A percentile compares a stretch with the other conserved stretches of the same genome.
Evolutionary conservation across 257 asterid species (phyloP).

Genomic region (Nicotiana otophora): DNA sequence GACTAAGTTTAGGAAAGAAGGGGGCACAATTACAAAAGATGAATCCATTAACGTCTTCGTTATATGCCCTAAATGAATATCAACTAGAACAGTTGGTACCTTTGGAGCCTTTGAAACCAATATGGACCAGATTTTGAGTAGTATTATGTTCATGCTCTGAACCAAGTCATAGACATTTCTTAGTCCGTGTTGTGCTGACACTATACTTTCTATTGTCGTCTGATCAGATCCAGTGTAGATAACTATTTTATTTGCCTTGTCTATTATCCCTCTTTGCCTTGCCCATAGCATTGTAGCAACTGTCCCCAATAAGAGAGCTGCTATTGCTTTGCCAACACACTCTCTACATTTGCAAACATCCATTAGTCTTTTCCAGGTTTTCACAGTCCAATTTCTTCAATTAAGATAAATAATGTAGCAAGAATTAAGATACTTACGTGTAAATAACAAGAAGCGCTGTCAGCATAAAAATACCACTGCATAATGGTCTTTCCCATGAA

Average conservation of each 20-base stretch:
- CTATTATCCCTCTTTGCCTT: slow-evolving; percentile 24
- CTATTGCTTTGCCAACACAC: slow-evolving; percentile 64
- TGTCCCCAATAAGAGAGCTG: slow-evolving; percentile 42
- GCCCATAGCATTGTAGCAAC: slow-evolving; percentile 44
- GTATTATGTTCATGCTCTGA: slow-evolving; percentile 51
- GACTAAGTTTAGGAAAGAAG: not conserved
- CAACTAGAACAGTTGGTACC: slow-evolving; percentile 32
- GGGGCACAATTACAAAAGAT: not conserved
- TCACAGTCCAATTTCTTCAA: not conserved
- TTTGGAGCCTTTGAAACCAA: slow-evolving; percentile 61
- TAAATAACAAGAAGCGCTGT: slow-evolving; percentile 42
- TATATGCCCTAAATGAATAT: not conserved
- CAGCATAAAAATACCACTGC: slow-evolving; percentile 30
- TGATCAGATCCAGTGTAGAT: slow-evolving; percentile 56
- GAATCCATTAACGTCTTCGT: not conserved
- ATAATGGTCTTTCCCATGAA: slow-evolving; percentile 60
- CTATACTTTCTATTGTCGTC: slow-evolving; percentile 65
- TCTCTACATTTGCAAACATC: slow-evolving; percentile 37
- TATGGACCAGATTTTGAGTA: slow-evolving; percentile 70
- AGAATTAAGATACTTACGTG: slow-evolving; percentile 37
- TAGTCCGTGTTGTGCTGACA: slow-evolving; percentile 84
- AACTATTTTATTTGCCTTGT: slow-evolving; percentile 41
- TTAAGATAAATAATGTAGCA: not conserved
- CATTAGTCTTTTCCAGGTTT: not conserved
- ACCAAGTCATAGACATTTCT: slow-evolving; percentile 48